Conservation (phyloP, 768 basidiomycete species). For the Rhodotorula toruloides region DNA sequence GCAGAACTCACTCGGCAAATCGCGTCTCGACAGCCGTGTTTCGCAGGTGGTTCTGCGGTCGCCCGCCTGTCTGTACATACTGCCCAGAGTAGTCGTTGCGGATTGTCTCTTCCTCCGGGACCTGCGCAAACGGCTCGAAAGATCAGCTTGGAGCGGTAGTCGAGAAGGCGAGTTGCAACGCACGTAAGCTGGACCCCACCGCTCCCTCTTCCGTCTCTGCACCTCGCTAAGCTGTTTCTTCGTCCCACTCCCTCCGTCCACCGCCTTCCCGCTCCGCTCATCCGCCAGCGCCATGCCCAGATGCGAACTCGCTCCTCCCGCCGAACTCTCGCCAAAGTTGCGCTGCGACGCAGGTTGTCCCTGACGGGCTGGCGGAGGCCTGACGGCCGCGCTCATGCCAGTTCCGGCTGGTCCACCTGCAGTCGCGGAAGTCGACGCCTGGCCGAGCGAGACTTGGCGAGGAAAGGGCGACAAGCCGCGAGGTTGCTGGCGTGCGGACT, state of each 20-base stretch:
- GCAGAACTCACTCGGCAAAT: constrained; percentile 75
- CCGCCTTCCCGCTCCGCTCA: no score
- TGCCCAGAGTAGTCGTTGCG: constrained; percentile 88
- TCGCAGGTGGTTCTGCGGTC: constrained; percentile 89
- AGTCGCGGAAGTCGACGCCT: neutral
- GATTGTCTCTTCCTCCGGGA: constrained; percentile 91
- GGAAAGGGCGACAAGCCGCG: no score
- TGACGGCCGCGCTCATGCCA: no score
- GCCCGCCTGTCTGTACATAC: constrained; percentile 84
- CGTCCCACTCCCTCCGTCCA: neutral
- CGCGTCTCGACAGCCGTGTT: constrained; percentile 81
- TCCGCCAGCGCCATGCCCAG: neutral
- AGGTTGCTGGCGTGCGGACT: no score
- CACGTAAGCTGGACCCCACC: constrained; percentile 30
- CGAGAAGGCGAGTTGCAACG: neutral
- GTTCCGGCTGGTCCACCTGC: constrained; percentile 5
- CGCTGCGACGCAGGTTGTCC: constrained; percentile 19
- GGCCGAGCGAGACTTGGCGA: no score
- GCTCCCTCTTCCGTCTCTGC: constrained; percentile 16
- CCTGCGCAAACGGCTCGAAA: constrained; percentile 47
- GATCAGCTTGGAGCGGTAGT: no score
- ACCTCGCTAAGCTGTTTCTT: neutral
- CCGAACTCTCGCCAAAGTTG: constrained; percentile 24
- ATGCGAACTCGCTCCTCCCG: constrained; percentile 14
- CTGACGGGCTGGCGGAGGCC: constrained; percentile 3